Evolutionary conservation across 2,329 filamentous ascomycete genomes (phyloP).

Genomic region (Hypoxylon sp.): DNA sequence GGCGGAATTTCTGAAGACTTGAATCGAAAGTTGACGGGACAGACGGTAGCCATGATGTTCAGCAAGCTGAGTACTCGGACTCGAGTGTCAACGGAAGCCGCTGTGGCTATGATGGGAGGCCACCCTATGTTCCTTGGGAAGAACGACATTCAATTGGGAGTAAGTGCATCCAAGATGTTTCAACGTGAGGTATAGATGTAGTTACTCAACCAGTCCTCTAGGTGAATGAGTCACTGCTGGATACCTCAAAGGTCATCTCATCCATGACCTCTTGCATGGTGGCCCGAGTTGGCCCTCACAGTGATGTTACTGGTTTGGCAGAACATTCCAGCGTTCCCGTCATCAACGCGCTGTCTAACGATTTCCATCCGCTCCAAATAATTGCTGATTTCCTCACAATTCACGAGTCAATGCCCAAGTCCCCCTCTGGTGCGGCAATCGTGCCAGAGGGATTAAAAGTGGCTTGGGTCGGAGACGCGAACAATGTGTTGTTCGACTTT

Average conservation of each 20-base stretch:
- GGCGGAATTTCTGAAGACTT: slow-evolving; percentile 71
- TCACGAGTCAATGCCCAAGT: slow-evolving; percentile 76
- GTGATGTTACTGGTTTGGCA: slow-evolving; percentile 78
- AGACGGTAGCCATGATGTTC: slow-evolving; percentile 95
- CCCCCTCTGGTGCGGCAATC: slow-evolving; percentile 58
- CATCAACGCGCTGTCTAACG: slow-evolving; percentile 88
- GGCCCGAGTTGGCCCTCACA: slow-evolving; percentile 80
- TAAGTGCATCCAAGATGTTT: slow-evolving; percentile 55
- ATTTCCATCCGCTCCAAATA: slow-evolving; percentile 93
- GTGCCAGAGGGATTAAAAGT: slow-evolving; percentile 88
- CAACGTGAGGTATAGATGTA: neutral
- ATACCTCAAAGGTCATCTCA: slow-evolving; percentile 93
- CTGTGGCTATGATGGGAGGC: slow-evolving; percentile 87
- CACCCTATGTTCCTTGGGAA: slow-evolving; percentile 97
- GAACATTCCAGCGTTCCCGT: slow-evolving; percentile 82
- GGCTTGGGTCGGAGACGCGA: slow-evolving; percentile 96
- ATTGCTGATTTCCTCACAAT: slow-evolving; percentile 96
- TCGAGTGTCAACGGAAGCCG: slow-evolving; percentile 91
- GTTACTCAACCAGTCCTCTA: slow-evolving; percentile 49
- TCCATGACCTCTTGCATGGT: slow-evolving; percentile 90
- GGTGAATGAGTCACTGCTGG: slow-evolving; percentile 94
- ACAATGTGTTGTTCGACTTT: slow-evolving; percentile 96
- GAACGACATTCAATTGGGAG: slow-evolving; percentile 95
- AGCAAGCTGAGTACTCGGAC: slow-evolving; percentile 95
- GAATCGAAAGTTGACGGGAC: slow-evolving; percentile 73